Evolutionary conservation across 2,329 filamentous ascomycete species (phyloP).

Genomic region (Sarocladiaceae sp.): DNA sequence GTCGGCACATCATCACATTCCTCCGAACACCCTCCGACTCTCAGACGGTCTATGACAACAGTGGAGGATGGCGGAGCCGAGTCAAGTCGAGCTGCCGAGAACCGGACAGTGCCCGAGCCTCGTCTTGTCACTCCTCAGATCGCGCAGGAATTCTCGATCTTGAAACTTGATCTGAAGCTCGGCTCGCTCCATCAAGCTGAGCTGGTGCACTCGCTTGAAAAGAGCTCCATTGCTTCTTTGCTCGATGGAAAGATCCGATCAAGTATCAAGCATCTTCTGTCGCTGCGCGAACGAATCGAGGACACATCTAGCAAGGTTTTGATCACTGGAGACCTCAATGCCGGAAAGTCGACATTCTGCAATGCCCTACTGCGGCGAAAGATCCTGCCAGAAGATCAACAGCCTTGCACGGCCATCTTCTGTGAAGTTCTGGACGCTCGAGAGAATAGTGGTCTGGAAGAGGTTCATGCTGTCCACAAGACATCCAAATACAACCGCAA

Average conservation of each 20-base stretch:
- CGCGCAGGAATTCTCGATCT: constrained; percentile 89
- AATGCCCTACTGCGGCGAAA: constrained; percentile 93
- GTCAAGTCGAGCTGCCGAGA: constrained; percentile 68
- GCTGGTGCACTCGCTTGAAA: constrained; percentile 91
- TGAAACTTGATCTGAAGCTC: constrained; percentile 92
- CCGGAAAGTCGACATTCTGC: constrained; percentile 97
- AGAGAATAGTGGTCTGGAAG: constrained; percentile 86
- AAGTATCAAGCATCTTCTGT: constrained; percentile 84
- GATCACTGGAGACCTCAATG: constrained; percentile 92
- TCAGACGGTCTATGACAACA: constrained; percentile 70
- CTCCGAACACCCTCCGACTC: constrained; percentile 38
- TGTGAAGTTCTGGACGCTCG: constrained; percentile 92
- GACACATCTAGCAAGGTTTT: constrained; percentile 97
- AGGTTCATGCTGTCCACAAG: constrained; percentile 92
- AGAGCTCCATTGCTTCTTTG: constrained; percentile 82
- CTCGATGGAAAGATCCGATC: constrained; percentile 92
- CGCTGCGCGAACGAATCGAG: constrained; percentile 88
- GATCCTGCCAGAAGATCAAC: constrained; percentile 91
- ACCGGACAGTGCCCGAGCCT: constrained; percentile 62
- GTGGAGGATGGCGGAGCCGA: constrained; percentile 56
- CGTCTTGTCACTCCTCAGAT: constrained; percentile 88
- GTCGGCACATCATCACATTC: constrained; percentile 29
- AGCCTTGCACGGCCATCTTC: constrained; percentile 97
- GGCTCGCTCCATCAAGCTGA: constrained; percentile 83
- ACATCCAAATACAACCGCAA: constrained; percentile 76